Percentiles rank a stretch among this genome's conserved stretches.
These are phyloP conservation scores for Pyrus pyrifolia DNA, from an alignment of 306 rosid genomes.

Conservation along the genomic window DNA sequence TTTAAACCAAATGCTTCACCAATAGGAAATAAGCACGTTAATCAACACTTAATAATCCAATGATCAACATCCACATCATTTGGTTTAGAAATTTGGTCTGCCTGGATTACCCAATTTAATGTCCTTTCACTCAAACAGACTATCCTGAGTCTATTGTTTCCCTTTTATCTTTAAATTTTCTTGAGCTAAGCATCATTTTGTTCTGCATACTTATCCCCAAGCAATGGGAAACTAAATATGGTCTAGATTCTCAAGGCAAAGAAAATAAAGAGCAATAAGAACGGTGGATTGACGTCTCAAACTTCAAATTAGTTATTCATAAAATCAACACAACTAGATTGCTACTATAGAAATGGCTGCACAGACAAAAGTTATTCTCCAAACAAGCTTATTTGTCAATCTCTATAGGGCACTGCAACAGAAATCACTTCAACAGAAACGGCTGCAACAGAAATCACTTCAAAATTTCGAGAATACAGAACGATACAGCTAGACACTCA, in stretches of 20 bases:
- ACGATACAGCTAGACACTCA: not conserved
- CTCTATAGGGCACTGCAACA: not conserved
- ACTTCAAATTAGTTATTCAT: not conserved
- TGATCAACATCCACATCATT: too few relatives aligned
- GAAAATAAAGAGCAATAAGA: not conserved
- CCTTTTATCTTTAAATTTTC: not conserved
- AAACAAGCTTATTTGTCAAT: not conserved
- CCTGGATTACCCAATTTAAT: too few relatives aligned
- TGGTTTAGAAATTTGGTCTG: too few relatives aligned
- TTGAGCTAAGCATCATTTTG: not conserved
- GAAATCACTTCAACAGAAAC: not conserved
- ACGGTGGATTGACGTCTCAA: not conserved
- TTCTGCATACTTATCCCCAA: not conserved
- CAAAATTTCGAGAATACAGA: not conserved
- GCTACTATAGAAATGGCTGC: constrained; percentile 2
- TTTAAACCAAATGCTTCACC: too few relatives aligned
- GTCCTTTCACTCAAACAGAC: not conserved
- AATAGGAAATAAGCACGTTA: too few relatives aligned
- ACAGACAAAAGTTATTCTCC: not conserved
- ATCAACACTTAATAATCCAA: too few relatives aligned
- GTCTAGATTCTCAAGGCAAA: not conserved
- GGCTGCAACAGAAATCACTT: not conserved
- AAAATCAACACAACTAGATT: not conserved
- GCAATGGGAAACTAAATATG: not conserved
- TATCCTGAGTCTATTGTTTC: not conserved